Evolutionary conservation across 345 rosid genomes (phyloP).

Genomic region (Sapria himalayana): DNA sequence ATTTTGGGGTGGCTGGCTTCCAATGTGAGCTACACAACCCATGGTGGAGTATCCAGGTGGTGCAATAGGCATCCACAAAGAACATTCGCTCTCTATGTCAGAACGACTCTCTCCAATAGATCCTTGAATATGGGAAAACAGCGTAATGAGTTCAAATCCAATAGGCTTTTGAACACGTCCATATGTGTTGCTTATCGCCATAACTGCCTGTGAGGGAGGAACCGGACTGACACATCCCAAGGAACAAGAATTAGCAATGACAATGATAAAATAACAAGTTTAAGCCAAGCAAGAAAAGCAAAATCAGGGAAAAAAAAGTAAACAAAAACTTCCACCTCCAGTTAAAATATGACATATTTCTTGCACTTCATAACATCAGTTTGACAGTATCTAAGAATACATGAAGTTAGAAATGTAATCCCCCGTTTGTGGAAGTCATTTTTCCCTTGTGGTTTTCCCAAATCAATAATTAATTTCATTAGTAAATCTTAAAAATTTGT

Average conservation of each 20-base stretch:
- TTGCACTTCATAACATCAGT: too few relatives aligned
- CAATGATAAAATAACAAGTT: background rate
- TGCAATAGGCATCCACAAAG: conserved; percentile 91
- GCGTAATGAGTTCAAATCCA: conserved; percentile 53
- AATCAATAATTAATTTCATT: too few relatives aligned
- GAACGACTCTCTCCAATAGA: conserved; percentile 18
- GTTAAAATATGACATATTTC: too few relatives aligned
- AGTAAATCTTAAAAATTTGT: too few relatives aligned
- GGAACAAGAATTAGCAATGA: background rate
- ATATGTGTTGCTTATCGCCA: conserved; percentile 82
- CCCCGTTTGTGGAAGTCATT: too few relatives aligned
- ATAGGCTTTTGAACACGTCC: conserved; percentile 88
- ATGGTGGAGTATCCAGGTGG: conserved; percentile 71
- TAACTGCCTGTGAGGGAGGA: conserved; percentile 89
- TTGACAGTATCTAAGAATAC: too few relatives aligned
- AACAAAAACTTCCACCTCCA: too few relatives aligned
- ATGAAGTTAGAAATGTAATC: too few relatives aligned
- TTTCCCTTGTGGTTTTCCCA: too few relatives aligned
- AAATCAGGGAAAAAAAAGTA: too few relatives aligned
- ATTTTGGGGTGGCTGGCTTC: conserved; percentile 63
- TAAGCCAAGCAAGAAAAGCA: too few relatives aligned
- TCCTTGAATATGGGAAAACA: conserved; percentile 40
- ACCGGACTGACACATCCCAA: conserved; percentile 43
- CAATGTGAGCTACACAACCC: conserved; percentile 80
- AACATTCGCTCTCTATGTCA: conserved; percentile 35